Evolutionary conservation across 805 yeast genomes (phyloP).

Genomic region (Teunomyces pallodes): DNA sequence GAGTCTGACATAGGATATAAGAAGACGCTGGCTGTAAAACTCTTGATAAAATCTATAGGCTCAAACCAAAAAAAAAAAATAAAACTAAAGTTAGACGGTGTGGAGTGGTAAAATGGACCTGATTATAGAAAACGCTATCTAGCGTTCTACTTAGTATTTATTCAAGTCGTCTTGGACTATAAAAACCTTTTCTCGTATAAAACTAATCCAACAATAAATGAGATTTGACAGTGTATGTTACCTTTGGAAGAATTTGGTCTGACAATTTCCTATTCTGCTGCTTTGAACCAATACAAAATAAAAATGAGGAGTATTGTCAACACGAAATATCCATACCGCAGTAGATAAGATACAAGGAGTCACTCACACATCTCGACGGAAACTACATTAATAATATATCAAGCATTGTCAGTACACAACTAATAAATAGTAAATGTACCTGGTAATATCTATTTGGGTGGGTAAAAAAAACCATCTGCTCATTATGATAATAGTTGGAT

Average conservation of each 20-base stretch:
- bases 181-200: too few species aligned
- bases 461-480: not conserved
- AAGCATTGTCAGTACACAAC: too few species aligned
- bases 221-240: too few species aligned
- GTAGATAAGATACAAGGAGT: not conserved
- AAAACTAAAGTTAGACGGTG: too few species aligned
- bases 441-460: not conserved
- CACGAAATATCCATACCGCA: not conserved
- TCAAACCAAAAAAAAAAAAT: not conserved
- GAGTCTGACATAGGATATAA: conserved; percentile 1
- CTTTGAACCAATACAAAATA: not conserved
- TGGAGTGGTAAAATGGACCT: too few species aligned
- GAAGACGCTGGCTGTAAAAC: too few species aligned
- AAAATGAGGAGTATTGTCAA: not conserved
- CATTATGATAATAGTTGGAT: conserved; percentile 3
- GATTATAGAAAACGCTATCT: too few species aligned
- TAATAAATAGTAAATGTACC: not conserved
- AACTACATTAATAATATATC: not conserved
- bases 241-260: not conserved
- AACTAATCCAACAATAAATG: too few species aligned
- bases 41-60: not conserved
- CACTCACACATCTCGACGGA: not conserved
- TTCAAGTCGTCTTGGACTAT: too few species aligned
- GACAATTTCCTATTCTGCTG: not conserved
- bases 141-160: too few species aligned